Evolutionary conservation across 2,329 filamentous ascomycete species (phyloP).

Genomic region (Nigrospora sphaerica): DNA sequence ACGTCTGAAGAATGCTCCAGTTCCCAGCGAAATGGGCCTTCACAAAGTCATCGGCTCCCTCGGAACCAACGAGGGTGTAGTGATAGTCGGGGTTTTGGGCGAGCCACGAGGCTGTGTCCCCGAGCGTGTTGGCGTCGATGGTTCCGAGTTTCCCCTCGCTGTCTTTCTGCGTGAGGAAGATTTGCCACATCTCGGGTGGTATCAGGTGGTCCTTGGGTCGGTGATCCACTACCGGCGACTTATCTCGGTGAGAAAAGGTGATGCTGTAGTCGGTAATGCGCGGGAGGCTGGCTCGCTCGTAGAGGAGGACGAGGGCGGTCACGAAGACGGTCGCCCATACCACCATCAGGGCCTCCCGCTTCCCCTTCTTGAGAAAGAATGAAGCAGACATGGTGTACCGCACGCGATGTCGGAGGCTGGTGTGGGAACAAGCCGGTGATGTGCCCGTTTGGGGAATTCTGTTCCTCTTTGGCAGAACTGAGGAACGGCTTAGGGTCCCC

Average conservation of each 20-base stretch:
- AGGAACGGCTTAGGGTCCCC: no score
- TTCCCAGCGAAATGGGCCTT: not conserved
- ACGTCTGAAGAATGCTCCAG: conserved; percentile 1
- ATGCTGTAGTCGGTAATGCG: not conserved
- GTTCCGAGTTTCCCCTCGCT: not conserved
- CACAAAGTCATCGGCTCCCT: not conserved
- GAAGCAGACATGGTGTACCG: not conserved
- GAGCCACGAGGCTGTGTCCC: not conserved
- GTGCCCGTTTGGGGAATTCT: no score
- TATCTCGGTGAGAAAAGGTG: not conserved
- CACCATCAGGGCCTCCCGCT: not conserved
- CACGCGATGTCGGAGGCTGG: not conserved
- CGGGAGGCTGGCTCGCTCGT: not conserved
- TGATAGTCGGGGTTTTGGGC: not conserved
- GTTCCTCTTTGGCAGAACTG: no score
- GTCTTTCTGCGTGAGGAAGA: not conserved
- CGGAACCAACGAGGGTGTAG: not conserved
- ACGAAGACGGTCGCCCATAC: not conserved
- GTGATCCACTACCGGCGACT: not conserved
- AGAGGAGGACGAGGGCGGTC: not conserved
- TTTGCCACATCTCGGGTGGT: not conserved
- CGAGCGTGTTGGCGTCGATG: not conserved
- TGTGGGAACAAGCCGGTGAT: no score
- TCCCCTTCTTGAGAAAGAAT: not conserved
- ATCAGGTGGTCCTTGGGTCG: not conserved